Percentiles rank a stretch among this genome's conserved stretches.
These are phyloP conservation scores for Cenchrus americanus DNA, from an alignment of 176 grass and related monocot genomes.

Conservation along the genomic window DNA sequence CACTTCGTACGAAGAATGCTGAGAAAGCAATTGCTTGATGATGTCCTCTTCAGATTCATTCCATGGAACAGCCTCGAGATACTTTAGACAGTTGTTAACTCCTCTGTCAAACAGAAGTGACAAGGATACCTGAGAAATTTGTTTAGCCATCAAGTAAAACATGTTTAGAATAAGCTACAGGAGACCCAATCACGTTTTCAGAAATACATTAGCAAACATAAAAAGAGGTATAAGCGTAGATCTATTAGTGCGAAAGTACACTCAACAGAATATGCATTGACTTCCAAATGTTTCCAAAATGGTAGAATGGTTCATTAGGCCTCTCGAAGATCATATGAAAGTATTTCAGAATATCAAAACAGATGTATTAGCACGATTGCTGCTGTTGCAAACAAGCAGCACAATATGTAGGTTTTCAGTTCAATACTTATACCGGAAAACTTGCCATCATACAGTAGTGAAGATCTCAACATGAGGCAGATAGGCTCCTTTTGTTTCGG, in stretches of 20 bases:
- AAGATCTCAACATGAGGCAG: slow-evolving; percentile 1
- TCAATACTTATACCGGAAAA: not conserved
- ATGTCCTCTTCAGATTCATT: slow-evolving; percentile 77
- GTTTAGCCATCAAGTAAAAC: slow-evolving; percentile 28
- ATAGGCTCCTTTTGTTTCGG: not conserved
- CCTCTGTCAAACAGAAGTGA: slow-evolving; percentile 93
- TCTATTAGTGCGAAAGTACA: not conserved
- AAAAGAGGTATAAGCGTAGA: not conserved
- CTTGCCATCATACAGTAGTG: slow-evolving; percentile 7
- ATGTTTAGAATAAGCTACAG: slow-evolving; percentile 8
- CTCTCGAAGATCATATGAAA: not conserved
- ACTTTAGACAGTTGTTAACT: slow-evolving; percentile 61
- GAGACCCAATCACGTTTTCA: not conserved
- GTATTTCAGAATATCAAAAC: not conserved
- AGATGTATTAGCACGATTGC: not conserved
- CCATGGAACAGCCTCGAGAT: slow-evolving; percentile 91
- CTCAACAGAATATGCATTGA: slow-evolving; percentile 5
- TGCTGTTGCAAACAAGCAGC: slow-evolving; percentile 7
- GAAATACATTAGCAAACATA: slow-evolving; percentile 15
- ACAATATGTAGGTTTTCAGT: not conserved
- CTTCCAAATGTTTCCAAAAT: not conserved
- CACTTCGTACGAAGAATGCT: slow-evolving; percentile 54
- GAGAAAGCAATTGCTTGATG: slow-evolving; percentile 66
- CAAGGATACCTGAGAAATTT: slow-evolving; percentile 76
- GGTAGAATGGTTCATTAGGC: not conserved